Evolutionary conservation across 306 rosid genomes (phyloP).

Genomic region (Senna siamea): DNA sequence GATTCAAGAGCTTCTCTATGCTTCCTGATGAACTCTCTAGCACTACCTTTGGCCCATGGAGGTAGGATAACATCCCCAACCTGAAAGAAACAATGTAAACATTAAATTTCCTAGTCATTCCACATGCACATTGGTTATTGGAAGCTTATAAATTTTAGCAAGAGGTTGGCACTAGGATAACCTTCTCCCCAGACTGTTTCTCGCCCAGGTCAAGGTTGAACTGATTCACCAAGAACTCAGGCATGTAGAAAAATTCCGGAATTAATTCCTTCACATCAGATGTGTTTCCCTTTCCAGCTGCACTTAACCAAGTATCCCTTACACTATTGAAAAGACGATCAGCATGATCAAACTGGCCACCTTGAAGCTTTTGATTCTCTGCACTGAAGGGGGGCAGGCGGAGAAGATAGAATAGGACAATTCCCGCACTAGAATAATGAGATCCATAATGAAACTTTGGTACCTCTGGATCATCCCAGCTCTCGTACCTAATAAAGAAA

Average conservation of each 20-base stretch:
- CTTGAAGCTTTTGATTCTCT: constrained; percentile 98
- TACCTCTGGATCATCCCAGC: constrained; percentile 99
- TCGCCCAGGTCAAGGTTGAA: constrained; percentile 98
- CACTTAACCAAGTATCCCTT: constrained; percentile 96
- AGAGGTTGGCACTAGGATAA: constrained; percentile 38
- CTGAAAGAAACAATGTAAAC: constrained; percentile 49
- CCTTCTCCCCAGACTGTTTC: constrained; percentile 99
- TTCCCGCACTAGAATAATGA: constrained; percentile 99
- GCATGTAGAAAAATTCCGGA: constrained; percentile 98
- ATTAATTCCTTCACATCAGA: constrained; percentile 98
- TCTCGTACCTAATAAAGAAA: constrained; percentile 69
- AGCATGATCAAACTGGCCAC: constrained; percentile 99
- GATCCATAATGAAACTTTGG: constrained; percentile 99
- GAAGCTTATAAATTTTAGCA: constrained; percentile 26
- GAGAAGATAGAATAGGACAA: constrained; percentile 93
- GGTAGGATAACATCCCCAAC: constrained; percentile 94
- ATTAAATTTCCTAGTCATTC: constrained; percentile 35
- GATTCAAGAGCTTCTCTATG: constrained; percentile 99
- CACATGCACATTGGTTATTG: constrained; percentile 16
- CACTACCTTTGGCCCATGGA: constrained; percentile 96
- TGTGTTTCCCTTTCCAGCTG: constrained; percentile 98
- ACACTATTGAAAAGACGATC: constrained; percentile 98
- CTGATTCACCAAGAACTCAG: constrained; percentile 85
- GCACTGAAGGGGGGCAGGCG: constrained; percentile 95
- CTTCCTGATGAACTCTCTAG: constrained; percentile 89